These are phyloP conservation scores for Colletotrichum spinosum DNA, from an alignment of 2,329 filamentous ascomycete genomes.

Conservation along the genomic window DNA sequence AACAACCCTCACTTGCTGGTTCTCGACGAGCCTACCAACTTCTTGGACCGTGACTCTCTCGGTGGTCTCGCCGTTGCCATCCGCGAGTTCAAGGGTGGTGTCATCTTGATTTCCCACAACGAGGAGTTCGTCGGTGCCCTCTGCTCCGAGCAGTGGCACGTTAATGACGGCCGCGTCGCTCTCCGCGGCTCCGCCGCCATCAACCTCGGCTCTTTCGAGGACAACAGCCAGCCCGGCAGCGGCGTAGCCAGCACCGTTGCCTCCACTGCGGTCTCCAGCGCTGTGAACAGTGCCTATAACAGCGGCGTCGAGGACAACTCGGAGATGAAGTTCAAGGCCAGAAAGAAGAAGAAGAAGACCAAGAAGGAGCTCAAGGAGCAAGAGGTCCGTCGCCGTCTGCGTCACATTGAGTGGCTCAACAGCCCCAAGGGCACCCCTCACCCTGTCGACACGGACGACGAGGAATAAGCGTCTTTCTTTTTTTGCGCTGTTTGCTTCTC, in stretches of 20 bases:
- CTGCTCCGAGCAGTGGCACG: slow-evolving; percentile 96
- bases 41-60: slow-evolving; percentile 97
- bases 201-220: slow-evolving; percentile 87
- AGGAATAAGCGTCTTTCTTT: slow-evolving; percentile 55
- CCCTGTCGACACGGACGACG: slow-evolving; percentile 82
- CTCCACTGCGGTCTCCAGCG: slow-evolving; percentile 67
- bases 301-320: slow-evolving; percentile 83
- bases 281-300: slow-evolving; percentile 66
- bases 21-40: slow-evolving; percentile 98
- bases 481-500: not conserved
- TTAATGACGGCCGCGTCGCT: slow-evolving; percentile 87
- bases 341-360: slow-evolving; percentile 99
- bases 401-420: slow-evolving; percentile 88
- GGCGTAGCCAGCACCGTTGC: slow-evolving; percentile 69
- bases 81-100: slow-evolving; percentile 96
- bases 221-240: slow-evolving; percentile 68
- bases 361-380: slow-evolving; percentile 96
- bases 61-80: slow-evolving; percentile 98
- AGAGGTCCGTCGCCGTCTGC: slow-evolving; percentile 85
- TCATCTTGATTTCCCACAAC: slow-evolving; percentile 99
- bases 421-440: slow-evolving; percentile 86
- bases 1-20: slow-evolving; percentile 98
- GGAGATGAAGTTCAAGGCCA: slow-evolving; percentile 87
- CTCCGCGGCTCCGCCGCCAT: slow-evolving; percentile 84
- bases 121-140: slow-evolving; percentile 98